Evolutionary conservation across 345 rosid genomes (phyloP).

Genomic region (Tarenaya hassleriana): DNA sequence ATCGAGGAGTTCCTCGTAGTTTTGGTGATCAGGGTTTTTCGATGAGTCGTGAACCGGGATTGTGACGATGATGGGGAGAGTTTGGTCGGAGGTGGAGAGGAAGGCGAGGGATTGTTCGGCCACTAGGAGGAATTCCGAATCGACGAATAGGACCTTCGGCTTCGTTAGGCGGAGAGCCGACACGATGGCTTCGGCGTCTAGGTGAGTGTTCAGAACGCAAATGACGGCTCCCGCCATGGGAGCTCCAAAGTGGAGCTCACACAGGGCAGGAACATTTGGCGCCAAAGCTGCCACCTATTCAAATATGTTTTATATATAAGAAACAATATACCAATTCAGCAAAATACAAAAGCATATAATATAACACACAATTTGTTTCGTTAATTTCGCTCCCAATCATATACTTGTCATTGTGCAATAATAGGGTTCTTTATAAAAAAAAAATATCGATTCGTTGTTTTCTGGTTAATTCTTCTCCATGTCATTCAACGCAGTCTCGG

Average conservation of each 20-base stretch:
- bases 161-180: slow-evolving; percentile 59
- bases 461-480: no score
- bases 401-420: no score
- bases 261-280: slow-evolving; percentile 65
- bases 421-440: no score
- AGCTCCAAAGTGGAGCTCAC: slow-evolving; percentile 77
- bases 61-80: slow-evolving; percentile 2
- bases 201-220: slow-evolving; percentile 55
- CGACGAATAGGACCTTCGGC: slow-evolving; percentile 60
- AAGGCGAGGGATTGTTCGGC: slow-evolving; percentile 45
- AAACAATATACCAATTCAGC: background rate
- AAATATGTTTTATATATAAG: background rate
- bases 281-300: slow-evolving; percentile 65
- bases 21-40: slow-evolving; percentile 34
- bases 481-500: no score
- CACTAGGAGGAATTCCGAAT: slow-evolving; percentile 37
- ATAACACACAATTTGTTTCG: no score
- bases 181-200: slow-evolving; percentile 46
- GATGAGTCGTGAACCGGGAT: slow-evolving; percentile 42
- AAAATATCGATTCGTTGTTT: no score
- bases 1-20: slow-evolving; percentile 51
- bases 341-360: background rate
- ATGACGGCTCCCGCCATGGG: slow-evolving; percentile 76
- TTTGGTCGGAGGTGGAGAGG: slow-evolving; percentile 18
- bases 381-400: no score